phyloP scores from a whole-genome alignment of 2,329 filamentous ascomycete species.

The Penicillium griseofulvum region DNA sequence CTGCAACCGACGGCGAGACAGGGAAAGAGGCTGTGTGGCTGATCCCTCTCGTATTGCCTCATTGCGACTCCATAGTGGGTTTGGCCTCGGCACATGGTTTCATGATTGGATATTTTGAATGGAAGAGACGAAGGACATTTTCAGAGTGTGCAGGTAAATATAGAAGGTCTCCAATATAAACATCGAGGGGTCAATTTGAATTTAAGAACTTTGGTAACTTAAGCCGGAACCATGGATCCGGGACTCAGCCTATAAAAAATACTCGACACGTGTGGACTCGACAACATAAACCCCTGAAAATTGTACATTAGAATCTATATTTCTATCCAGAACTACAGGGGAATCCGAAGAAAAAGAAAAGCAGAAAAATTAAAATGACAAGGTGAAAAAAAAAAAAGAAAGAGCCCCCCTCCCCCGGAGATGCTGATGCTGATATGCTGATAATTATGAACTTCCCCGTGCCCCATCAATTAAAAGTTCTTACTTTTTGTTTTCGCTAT shows the following conservation, averaged over 20 bases:
- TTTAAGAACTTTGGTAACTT: not conserved
- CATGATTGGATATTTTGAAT: not conserved
- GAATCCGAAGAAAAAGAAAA: constrained; percentile 13
- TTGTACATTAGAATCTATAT: constrained; percentile 23
- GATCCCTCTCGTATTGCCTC: constrained; percentile 16
- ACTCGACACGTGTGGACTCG: too few relatives aligned
- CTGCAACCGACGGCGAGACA: not conserved
- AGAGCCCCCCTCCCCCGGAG: constrained; percentile 7
- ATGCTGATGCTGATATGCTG: constrained; percentile 26
- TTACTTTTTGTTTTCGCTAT: constrained; percentile 17
- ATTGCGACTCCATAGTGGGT: not conserved
- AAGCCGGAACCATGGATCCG: not conserved
- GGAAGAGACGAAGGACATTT: not conserved
- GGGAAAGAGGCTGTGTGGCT: constrained; percentile 7
- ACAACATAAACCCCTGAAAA: not conserved
- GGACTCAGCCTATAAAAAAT: not conserved
- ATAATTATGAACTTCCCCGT: constrained; percentile 21
- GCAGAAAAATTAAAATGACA: constrained; percentile 12
- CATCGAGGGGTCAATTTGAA: not conserved
- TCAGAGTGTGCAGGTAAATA: too few relatives aligned
- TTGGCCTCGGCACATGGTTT: not conserved
- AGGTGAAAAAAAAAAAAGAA: constrained; percentile 8
- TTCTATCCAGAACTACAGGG: constrained; percentile 20
- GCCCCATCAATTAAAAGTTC: constrained; percentile 17
- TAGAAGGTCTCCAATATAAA: too few relatives aligned